A percentile compares a stretch with the other conserved stretches of the same genome.
phyloP scores from a whole-genome alignment of 2,329 filamentous ascomycete genomes.

The Hypomyces rosellus region DNA sequence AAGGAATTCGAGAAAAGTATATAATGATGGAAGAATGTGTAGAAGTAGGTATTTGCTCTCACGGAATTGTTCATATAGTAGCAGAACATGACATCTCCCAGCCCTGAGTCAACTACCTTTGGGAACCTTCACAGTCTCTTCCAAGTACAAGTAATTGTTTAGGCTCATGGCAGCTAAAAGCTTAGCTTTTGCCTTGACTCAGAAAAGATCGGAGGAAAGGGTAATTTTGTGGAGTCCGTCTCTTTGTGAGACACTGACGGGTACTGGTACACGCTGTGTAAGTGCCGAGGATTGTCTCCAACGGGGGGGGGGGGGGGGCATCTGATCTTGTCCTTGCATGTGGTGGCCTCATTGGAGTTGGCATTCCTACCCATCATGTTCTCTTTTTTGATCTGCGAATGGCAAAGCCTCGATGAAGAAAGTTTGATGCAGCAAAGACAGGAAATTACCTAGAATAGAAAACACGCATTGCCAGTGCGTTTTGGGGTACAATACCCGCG shows the following conservation, averaged over 20 bases:
- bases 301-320: too few species aligned
- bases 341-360: too few species aligned
- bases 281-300: too few species aligned
- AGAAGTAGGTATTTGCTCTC: neutral
- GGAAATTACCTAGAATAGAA: too few species aligned
- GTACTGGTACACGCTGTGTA: neutral
- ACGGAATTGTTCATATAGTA: neutral
- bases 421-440: too few species aligned
- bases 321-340: too few species aligned
- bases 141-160: neutral
- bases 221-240: neutral
- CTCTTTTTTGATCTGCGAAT: too few species aligned
- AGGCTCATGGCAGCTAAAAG: neutral
- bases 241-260: neutral
- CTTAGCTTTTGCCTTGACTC: neutral
- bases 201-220: neutral
- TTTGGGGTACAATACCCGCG: too few species aligned
- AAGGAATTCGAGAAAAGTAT: too few species aligned
- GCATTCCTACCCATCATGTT: too few species aligned
- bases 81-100: neutral
- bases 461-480: too few species aligned
- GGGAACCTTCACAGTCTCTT: neutral
- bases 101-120: neutral
- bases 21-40: neutral
- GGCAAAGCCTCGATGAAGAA: too few species aligned